Conservation (phyloP, 2,329 filamentous ascomycete species). For the Trichophyton simii region DNA sequence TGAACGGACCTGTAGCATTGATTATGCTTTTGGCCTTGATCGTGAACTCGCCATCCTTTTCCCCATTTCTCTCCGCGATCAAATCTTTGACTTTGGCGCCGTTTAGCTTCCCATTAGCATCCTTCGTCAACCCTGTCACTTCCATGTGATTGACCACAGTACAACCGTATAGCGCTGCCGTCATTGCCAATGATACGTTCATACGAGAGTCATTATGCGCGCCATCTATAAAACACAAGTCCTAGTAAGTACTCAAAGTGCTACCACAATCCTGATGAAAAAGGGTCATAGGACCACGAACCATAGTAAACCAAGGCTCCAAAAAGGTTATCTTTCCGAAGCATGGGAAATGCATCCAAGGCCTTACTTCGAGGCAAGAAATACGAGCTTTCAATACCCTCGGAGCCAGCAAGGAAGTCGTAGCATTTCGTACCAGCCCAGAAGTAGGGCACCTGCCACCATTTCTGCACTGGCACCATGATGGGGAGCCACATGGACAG, state of each 20-base stretch:
- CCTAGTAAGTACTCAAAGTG: constrained; percentile 11
- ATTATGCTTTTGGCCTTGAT: constrained; percentile 71
- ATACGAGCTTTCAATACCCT: constrained; percentile 76
- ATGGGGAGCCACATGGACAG: constrained; percentile 70
- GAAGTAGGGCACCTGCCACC: constrained; percentile 71
- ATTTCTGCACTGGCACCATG: constrained; percentile 68
- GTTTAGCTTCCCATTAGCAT: constrained; percentile 57
- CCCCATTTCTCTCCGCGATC: constrained; percentile 52
- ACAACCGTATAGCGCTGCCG: constrained; percentile 71
- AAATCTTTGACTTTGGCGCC: constrained; percentile 63
- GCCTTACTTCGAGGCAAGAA: constrained; percentile 79
- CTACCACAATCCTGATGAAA: neutral
- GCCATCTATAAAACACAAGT: constrained; percentile 46
- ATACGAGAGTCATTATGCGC: constrained; percentile 87
- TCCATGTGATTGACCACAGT: constrained; percentile 76
- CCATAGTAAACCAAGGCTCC: constrained; percentile 80
- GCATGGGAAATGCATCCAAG: constrained; percentile 76
- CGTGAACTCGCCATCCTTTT: constrained; percentile 49
- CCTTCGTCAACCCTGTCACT: constrained; percentile 64
- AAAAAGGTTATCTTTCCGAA: constrained; percentile 64
- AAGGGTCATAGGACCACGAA: constrained; percentile 19
- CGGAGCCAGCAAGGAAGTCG: constrained; percentile 70
- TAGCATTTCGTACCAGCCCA: constrained; percentile 65
- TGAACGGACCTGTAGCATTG: constrained; percentile 82
- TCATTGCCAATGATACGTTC: constrained; percentile 82